Percentiles rank a stretch among this genome's conserved stretches.
phyloP scores from a whole-genome alignment of 2,329 filamentous ascomycete species.

The Fusarium sp. region DNA sequence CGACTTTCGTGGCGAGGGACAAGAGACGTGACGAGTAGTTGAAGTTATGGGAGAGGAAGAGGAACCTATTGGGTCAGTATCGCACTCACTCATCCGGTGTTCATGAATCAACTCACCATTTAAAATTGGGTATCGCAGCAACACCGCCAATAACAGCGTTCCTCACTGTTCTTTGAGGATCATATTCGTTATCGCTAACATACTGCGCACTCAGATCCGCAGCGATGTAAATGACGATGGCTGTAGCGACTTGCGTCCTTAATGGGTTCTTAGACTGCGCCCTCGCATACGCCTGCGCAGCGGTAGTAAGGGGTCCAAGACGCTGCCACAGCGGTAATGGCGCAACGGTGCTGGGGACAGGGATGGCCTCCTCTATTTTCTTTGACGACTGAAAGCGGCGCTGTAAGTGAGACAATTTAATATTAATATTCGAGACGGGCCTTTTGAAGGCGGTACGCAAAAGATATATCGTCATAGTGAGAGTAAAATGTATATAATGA shows the following conservation, averaged over 20 bases:
- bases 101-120: constrained; percentile 70
- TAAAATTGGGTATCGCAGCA: constrained; percentile 81
- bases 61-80: constrained; percentile 67
- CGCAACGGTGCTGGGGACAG: constrained; percentile 36
- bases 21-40: constrained; percentile 81
- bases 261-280: constrained; percentile 80
- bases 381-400: constrained; percentile 34
- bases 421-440: constrained; percentile 9
- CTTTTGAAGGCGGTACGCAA: constrained; percentile 35
- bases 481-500: not conserved
- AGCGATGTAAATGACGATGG: constrained; percentile 81
- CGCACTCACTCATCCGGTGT: no score
- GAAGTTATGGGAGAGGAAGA: constrained; percentile 84
- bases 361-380: constrained; percentile 36
- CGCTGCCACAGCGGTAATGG: constrained; percentile 65
- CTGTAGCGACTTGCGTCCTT: constrained; percentile 80
- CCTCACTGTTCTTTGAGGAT: constrained; percentile 74
- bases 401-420: constrained; percentile 27
- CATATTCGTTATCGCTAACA: constrained; percentile 73
- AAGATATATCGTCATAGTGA: constrained; percentile 36
- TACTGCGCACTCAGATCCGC: constrained; percentile 83
- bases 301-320: constrained; percentile 67
- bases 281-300: constrained; percentile 72
- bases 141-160: constrained; percentile 80
- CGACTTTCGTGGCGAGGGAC: constrained; percentile 80